phyloP scores from a whole-genome alignment of 2,329 filamentous ascomycete genomes.

The Hypoxylon sp. region DNA sequence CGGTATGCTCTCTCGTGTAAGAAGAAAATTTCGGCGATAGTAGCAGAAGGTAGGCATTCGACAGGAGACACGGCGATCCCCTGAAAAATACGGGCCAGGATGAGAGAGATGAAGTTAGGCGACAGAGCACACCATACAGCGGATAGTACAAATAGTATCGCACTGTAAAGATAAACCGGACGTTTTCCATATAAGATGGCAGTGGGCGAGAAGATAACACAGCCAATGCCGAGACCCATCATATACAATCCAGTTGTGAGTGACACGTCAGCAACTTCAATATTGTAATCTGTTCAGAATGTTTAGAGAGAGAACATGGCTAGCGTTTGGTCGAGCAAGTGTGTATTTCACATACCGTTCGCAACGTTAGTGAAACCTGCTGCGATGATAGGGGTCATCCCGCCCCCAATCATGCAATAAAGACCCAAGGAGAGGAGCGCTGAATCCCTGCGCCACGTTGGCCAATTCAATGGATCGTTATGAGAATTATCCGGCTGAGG shows the following conservation, averaged over 20 bases:
- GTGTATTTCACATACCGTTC: slow-evolving; percentile 52
- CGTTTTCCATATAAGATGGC: slow-evolving; percentile 92
- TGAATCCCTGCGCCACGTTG: slow-evolving; percentile 80
- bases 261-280: slow-evolving; percentile 79
- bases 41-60: slow-evolving; percentile 92
- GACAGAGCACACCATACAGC: slow-evolving; percentile 89
- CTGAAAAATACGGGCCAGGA: slow-evolving; percentile 86
- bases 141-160: slow-evolving; percentile 80
- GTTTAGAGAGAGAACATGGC: slow-evolving; percentile 28
- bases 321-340: slow-evolving; percentile 45
- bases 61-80: slow-evolving; percentile 90
- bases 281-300: slow-evolving; percentile 60
- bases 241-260: slow-evolving; percentile 94
- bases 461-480: slow-evolving; percentile 96
- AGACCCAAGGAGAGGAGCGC: slow-evolving; percentile 87
- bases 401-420: slow-evolving; percentile 93
- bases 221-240: slow-evolving; percentile 90
- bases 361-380: slow-evolving; percentile 90
- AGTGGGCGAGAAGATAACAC: slow-evolving; percentile 86
- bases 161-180: slow-evolving; percentile 84
- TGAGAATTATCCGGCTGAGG: slow-evolving; percentile 91
- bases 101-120: slow-evolving; percentile 80
- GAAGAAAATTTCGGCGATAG: slow-evolving; percentile 96
- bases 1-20: slow-evolving; percentile 93
- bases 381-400: slow-evolving; percentile 89